phyloP scores from a whole-genome alignment of 1,139 yeast genomes.

The Hansenula sp. region DNA sequence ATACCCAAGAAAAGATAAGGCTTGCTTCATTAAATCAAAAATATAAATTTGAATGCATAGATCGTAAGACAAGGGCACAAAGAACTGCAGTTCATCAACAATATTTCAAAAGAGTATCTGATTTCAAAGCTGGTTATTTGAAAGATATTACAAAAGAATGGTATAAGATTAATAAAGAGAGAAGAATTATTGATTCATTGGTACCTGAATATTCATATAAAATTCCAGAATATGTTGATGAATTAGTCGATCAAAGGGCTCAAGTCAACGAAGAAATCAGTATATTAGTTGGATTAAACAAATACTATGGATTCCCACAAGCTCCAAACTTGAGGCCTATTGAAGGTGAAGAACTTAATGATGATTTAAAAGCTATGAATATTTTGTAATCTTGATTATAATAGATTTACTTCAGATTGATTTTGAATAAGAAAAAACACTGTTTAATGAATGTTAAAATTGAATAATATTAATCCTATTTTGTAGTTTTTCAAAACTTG shows the following conservation, averaged over 20 bases:
- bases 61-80: constrained; percentile 74
- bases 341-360: constrained; percentile 56
- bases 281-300: constrained; percentile 48
- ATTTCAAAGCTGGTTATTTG: constrained; percentile 62
- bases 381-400: neutral
- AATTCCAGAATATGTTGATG: constrained; percentile 29
- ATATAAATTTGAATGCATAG: constrained; percentile 73
- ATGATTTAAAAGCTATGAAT: constrained; percentile 40
- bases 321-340: constrained; percentile 54
- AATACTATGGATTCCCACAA: constrained; percentile 58
- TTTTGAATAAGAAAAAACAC: too few species aligned
- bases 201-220: constrained; percentile 42
- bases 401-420: too few species aligned
- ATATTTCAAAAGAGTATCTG: constrained; percentile 65
- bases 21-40: constrained; percentile 66
- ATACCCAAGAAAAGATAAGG: constrained; percentile 64
- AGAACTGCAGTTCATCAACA: constrained; percentile 85
- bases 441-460: too few species aligned
- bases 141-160: constrained; percentile 78
- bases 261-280: constrained; percentile 50
- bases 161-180: constrained; percentile 89
- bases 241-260: constrained; percentile 33
- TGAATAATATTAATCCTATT: too few species aligned
- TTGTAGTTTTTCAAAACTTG: too few species aligned
- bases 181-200: constrained; percentile 77